phyloP scores from a whole-genome alignment of 2,329 filamentous ascomycete species.

The Colletotrichum trifolii region DNA sequence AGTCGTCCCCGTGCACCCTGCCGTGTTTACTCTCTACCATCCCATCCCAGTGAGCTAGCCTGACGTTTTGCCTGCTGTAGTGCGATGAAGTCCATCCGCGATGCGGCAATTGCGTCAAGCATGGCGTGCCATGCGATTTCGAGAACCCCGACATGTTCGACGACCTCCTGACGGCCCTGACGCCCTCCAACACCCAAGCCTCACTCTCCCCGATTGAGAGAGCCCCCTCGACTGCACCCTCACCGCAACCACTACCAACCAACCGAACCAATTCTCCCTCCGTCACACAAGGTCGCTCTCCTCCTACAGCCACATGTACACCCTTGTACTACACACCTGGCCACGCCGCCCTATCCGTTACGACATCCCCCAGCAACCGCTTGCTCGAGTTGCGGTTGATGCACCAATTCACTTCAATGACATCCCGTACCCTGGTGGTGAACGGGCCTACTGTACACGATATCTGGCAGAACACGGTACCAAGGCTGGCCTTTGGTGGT shows the following conservation, averaged over 20 bases:
- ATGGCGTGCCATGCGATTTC: constrained; percentile 75
- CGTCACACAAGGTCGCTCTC: constrained; percentile 38
- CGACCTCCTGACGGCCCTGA: constrained; percentile 51
- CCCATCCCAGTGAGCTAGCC: background rate
- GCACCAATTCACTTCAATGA: constrained; percentile 72
- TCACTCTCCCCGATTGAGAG: constrained; percentile 39
- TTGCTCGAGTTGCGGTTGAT: constrained; percentile 71
- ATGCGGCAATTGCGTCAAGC: constrained; percentile 75
- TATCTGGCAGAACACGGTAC: constrained; percentile 71
- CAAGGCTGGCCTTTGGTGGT: constrained; percentile 69
- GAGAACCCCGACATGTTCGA: constrained; percentile 62
- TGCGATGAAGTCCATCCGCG: constrained; percentile 74
- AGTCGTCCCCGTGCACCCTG: background rate
- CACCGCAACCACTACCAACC: constrained; percentile 30
- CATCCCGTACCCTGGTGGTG: constrained; percentile 68
- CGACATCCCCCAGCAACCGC: constrained; percentile 53
- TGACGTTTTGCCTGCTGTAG: constrained; percentile 45
- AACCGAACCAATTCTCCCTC: constrained; percentile 38
- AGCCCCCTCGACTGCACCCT: constrained; percentile 42
- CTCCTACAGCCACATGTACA: constrained; percentile 41
- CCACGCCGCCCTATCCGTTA: constrained; percentile 45
- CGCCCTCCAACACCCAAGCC: constrained; percentile 38
- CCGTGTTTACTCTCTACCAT: background rate
- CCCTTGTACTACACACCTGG: constrained; percentile 47
- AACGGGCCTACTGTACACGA: constrained; percentile 62